Base-by-base conservation (phyloP, 306 rosid genomes). In the Geum urbanum region DNA sequence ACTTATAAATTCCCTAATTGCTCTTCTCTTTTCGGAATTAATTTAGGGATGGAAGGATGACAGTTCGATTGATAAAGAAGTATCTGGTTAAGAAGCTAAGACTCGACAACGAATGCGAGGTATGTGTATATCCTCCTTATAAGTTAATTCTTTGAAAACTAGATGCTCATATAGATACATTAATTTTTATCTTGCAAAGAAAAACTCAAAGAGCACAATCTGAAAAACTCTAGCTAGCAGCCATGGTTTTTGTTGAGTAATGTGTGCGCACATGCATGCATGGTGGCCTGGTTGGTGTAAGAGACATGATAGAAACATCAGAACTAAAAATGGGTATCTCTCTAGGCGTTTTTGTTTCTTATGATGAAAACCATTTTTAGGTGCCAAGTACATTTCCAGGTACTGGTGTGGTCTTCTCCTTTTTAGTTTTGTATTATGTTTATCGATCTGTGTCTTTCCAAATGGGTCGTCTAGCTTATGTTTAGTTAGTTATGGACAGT, bases 21-120 rank as follows among this genome's bases (percentile, higher is more conserved):
- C 7, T 35, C 18, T 32, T 7, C 3, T 65, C 50, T 48, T 11
- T 19, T 5, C 4, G 40, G 75, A 70, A 27, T 27, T 27, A 63
- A 47, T 37, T 39, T 81, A 91, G 97, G 79, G 99, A 95, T 72
- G 96, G 95, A 86, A 89, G 81, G 75, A 95, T 89, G 96, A 89
- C 96, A 63, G 91, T 95, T 78, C 87, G 97, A 76, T 87, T 89
- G 86, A 80, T 95, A 46, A 79, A 86, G 66, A 95, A 95, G 86
- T 95, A 91, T 82, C 81, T 94, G 86, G 96, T 82, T 76, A 83
- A 81, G 61, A 91, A 94, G 82, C 88, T 95, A 76, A 82, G 83
- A 75, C 83, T 95, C 72, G 88, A 91, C 8, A 87, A 76, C 86
- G 99, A 95, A 89, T 91, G 91, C 47, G 97, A 95, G 99, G 99